A percentile compares a stretch with the other conserved stretches of the same genome.
Evolutionary conservation across 768 basidiomycete genomes (phyloP).

Genomic region (Suillus brevipes): DNA sequence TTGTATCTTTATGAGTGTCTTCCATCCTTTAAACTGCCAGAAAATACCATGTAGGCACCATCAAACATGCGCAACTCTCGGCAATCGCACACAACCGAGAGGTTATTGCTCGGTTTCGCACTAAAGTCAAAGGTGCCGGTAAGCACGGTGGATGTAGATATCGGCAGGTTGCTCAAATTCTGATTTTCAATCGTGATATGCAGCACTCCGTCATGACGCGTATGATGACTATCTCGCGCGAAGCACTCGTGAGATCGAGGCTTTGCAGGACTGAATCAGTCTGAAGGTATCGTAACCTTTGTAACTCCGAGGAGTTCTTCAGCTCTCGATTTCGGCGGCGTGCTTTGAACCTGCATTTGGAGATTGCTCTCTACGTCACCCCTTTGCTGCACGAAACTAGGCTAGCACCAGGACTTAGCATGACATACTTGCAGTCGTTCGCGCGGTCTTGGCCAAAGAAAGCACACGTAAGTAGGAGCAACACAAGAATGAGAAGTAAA

Average conservation of each 20-base stretch:
- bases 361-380: background rate
- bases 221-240: slow-evolving; percentile 58
- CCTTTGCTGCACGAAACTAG: background rate
- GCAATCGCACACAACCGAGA: slow-evolving; percentile 71
- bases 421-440: background rate
- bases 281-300: background rate
- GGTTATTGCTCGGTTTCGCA: slow-evolving; percentile 66
- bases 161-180: background rate
- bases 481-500: background rate
- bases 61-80: slow-evolving; percentile 80
- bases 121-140: slow-evolving; percentile 54
- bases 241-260: slow-evolving; percentile 62
- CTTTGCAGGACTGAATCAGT: slow-evolving; percentile 54
- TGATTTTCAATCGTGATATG: background rate
- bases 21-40: background rate
- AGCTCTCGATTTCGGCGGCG: background rate
- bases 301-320: background rate
- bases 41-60: slow-evolving; percentile 59
- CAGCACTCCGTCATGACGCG: slow-evolving; percentile 57
- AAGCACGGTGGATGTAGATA: slow-evolving; percentile 15
- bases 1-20: background rate
- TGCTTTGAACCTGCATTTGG: background rate
- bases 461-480: background rate
- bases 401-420: background rate
- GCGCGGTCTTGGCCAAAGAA: background rate